A percentile compares a stretch with the other conserved stretches of the same genome.
These are phyloP conservation scores for Aphanomyces euteiches DNA, from an alignment of 352 stramenopile genomes.

Conservation along the genomic window DNA sequence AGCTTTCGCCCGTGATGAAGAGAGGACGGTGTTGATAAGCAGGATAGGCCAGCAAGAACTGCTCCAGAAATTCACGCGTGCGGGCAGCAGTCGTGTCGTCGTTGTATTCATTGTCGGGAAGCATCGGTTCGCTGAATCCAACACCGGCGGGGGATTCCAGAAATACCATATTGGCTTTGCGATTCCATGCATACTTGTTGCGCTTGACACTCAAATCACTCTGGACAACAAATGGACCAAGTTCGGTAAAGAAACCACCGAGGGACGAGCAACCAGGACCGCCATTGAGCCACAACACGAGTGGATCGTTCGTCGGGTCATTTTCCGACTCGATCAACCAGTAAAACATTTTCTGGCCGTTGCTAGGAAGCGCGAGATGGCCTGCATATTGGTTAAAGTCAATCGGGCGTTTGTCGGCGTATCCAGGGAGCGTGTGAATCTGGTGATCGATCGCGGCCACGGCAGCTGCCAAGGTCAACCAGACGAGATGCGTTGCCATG, in stretches of 20 bases:
- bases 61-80: conserved; percentile 53
- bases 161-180: conserved; percentile 82
- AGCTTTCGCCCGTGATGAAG: conserved; percentile 84
- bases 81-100: conserved; percentile 49
- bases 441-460: conserved; percentile 42
- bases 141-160: conserved; percentile 87
- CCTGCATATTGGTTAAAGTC: conserved; percentile 72
- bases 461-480: conserved; percentile 11
- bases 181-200: conserved; percentile 85
- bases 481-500: neutral
- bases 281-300: conserved; percentile 90
- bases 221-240: conserved; percentile 59
- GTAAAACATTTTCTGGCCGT: conserved; percentile 61
- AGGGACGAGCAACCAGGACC: conserved; percentile 80
- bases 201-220: conserved; percentile 47
- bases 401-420: conserved; percentile 39
- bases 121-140: conserved; percentile 59
- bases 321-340: conserved; percentile 56
- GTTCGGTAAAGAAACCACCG: conserved; percentile 78
- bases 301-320: conserved; percentile 52
- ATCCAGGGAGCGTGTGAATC: conserved; percentile 42
- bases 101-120: conserved; percentile 50
- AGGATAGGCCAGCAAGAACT: conserved; percentile 71
- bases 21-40: conserved; percentile 61
- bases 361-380: conserved; percentile 46